Base-by-base conservation (phyloP, 1,139 yeast species). In the Blastobotrys elegans region DNA sequence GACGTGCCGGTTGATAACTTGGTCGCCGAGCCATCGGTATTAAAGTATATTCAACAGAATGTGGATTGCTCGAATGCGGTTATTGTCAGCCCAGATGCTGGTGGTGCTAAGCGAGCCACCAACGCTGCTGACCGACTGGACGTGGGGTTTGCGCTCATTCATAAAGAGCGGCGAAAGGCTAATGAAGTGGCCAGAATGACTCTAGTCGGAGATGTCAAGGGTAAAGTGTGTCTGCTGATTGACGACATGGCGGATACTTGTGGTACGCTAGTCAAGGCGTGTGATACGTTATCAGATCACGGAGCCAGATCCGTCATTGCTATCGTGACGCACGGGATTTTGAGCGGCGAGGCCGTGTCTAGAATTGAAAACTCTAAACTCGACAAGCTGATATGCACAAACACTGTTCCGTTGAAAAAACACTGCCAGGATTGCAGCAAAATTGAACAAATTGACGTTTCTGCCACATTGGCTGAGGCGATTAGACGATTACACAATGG, bases 231-330 rank as follows among this genome's bases (percentile, higher is more conserved):
- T 69, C 75, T 92, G 49, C 79, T 92, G 57, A 92, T 92, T 36
- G 98, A 92, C 69, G 98, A 92, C 66, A 89, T 92, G 96, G 97
- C 97, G 33, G 98, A 92, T 65, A 92, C 98, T 17, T 92, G 97
- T 70, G 97, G 97, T 51, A 92, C 98, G 3, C 74, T 92, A 54
- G 92, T 87, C 52, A 92, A 90, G 70, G 97, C 97, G 37, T 96
- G 97, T 16, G 96, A 90, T 55, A 82, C 90, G 7, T 72, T 92
- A 52, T 68, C 88, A 52, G 82, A 80, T 41, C 83, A 88, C 61
- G 83, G 82, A 26, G 97, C 97, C 36, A 73, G 79, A 58, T 75
- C 82, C 52, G 97, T 92, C 43, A 82, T 90, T 60, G 97, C 97
- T 38, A 85, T 92, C 56, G 95, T 92, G 30, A 92, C 98, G 2